Evolutionary conservation across 176 grass and related monocot species (phyloP).

Genomic region (Miscanthus lutarioriparius): DNA sequence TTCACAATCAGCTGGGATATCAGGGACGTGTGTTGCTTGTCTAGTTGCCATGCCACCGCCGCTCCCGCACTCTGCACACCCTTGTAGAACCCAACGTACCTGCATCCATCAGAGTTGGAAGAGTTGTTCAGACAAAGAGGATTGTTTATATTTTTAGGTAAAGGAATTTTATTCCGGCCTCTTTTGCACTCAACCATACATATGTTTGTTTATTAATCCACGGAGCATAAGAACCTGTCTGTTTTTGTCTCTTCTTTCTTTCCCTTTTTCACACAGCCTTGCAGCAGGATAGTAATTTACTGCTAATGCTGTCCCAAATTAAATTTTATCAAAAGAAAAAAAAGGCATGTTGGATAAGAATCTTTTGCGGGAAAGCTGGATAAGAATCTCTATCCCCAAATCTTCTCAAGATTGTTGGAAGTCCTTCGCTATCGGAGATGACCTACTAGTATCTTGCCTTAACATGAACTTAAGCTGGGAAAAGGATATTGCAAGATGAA

Average conservation of each 20-base stretch:
- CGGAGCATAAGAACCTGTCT: too few species aligned
- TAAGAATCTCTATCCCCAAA: slow-evolving; percentile 9
- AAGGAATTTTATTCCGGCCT: too few species aligned
- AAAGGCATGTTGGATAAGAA: background rate
- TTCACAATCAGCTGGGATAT: slow-evolving; percentile 70
- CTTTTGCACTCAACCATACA: too few species aligned
- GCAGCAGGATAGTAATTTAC: background rate
- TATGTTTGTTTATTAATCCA: too few species aligned
- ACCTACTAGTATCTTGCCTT: background rate
- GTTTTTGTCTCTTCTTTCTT: background rate
- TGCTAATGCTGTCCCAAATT: background rate
- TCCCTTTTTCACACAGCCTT: background rate
- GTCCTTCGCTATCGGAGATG: background rate
- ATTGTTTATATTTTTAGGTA: too few species aligned
- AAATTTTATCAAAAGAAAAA: background rate
- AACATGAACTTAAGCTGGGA: background rate
- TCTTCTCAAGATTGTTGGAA: background rate
- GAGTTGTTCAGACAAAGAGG: too few species aligned
- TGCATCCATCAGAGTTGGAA: slow-evolving; percentile 31
- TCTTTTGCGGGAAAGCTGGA: background rate
- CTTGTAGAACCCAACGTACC: slow-evolving; percentile 94
- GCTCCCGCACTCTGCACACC: slow-evolving; percentile 89
- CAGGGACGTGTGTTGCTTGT: slow-evolving; percentile 40
- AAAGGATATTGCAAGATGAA: background rate
- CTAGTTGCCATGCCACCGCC: slow-evolving; percentile 80